Conservation (phyloP, 2,329 filamentous ascomycete genomes). For the Pseudocercospora vitis region DNA sequence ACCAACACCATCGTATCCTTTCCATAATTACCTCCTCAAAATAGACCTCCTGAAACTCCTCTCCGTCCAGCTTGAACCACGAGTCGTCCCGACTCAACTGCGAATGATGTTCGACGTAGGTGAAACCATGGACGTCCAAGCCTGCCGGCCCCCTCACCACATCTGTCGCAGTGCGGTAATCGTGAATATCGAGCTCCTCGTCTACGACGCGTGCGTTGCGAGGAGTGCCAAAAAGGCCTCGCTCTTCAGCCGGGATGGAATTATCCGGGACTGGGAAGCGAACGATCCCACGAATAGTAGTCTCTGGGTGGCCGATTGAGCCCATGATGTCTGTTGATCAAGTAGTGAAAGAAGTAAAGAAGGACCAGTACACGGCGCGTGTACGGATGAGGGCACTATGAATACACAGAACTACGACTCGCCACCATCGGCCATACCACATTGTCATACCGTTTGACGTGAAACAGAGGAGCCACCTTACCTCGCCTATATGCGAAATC, state of each 20-base stretch:
- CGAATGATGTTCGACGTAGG: conserved; percentile 11
- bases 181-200: background rate
- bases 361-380: no score
- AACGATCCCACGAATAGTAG: conserved; percentile 8
- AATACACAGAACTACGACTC: no score
- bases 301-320: background rate
- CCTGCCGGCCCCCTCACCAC: background rate
- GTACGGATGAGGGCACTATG: no score
- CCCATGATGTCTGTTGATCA: no score
- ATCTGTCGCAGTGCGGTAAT: background rate
- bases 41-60: conserved; percentile 9
- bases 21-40: background rate
- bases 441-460: no score
- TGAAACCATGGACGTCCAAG: conserved; percentile 11
- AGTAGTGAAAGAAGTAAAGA: no score
- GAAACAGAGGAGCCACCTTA: no score
- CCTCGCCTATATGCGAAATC: no score
- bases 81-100: background rate
- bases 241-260: background rate
- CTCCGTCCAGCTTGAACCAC: conserved; percentile 1
- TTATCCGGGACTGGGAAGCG: conserved; percentile 5
- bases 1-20: background rate
- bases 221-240: conserved; percentile 5
- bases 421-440: no score
- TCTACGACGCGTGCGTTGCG: background rate